Evolutionary conservation across 169 alveolate species (phyloP).

Genomic region (Eimeria praecox): DNA sequence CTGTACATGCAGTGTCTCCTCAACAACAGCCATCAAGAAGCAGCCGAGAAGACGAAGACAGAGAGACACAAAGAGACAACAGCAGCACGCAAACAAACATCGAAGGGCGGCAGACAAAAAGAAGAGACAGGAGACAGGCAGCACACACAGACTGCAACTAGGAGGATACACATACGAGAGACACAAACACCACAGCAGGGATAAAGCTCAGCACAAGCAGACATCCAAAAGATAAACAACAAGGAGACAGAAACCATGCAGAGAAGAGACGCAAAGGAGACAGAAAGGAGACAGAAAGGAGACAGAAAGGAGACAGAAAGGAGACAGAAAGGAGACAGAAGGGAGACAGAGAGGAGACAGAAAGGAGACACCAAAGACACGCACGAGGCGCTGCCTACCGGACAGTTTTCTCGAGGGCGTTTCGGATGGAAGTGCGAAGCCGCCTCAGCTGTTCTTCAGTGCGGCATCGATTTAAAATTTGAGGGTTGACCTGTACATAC

Average conservation of each 20-base stretch:
- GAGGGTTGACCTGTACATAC: conserved; percentile 73
- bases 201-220: not conserved
- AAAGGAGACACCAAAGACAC: not conserved
- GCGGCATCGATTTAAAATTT: conserved; percentile 63
- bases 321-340: not conserved
- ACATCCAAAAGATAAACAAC: not conserved
- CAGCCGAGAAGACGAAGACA: no score
- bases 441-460: conserved; percentile 69
- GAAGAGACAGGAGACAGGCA: no score
- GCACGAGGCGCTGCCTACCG: not conserved
- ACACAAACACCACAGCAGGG: no score
- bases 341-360: not conserved
- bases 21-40: no score
- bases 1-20: no score
- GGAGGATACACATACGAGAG: no score
- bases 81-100: not conserved
- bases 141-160: no score
- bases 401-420: conserved; percentile 63
- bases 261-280: not conserved
- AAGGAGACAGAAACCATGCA: not conserved
- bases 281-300: not conserved
- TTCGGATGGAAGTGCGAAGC: conserved; percentile 63
- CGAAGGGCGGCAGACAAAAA: not conserved
- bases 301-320: conserved; percentile 6
- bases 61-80: no score